Base-by-base conservation (phyloP, 352 stramenopile genomes). In the Paralagenidium karlingii region DNA sequence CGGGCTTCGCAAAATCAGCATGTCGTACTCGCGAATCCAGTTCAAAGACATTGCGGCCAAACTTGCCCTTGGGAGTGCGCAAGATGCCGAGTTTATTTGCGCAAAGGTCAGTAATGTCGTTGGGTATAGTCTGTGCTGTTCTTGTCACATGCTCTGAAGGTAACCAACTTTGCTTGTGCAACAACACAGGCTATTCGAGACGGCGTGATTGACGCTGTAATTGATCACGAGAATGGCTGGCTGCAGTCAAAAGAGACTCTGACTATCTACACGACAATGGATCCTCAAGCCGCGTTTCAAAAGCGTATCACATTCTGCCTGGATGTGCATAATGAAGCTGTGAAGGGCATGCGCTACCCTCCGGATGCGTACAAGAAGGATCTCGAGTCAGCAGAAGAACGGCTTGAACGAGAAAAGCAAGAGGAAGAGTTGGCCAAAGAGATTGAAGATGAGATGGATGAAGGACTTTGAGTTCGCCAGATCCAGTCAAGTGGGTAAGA, bases 281-380 rank as follows among this genome's bases (percentile, higher is more conserved):
- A 98, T 59, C 92, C 94, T 24, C 74, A 94, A 29, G 75, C 89
- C 47, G 95, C 93, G 10, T 98, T 98, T 60, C 87, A 98, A 55
- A 80, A 85, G 41, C 88, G 95, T 57, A 98, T 98, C 60, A 91
- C 87, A 4, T 99, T 98, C 57, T 99, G 95, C 66, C 69, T 99
- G 24, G 96, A 98, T 30, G 96, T 98, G 34, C 94, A 98, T 69
- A 98, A 98, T 59, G 94, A 99, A 67, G 96, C 96, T 28, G 89
- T 99, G 24, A 95, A 97, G 63, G 64, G 76, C 13, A 98, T 99
- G 92, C 76, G 89, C 33, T 99, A 99, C 62, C 94, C 94, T 15
- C 82, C 88, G 24, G 93, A 98, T 70, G 94, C 89, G 10, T 97
- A 98, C 68, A 98, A 98, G 71, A 96, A 96, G 54, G 87, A 98